Percentiles rank a stretch among this genome's conserved stretches.
Conservation (phyloP, 495 filamentous ascomycete species). For the Glarea lozoyensis region DNA sequence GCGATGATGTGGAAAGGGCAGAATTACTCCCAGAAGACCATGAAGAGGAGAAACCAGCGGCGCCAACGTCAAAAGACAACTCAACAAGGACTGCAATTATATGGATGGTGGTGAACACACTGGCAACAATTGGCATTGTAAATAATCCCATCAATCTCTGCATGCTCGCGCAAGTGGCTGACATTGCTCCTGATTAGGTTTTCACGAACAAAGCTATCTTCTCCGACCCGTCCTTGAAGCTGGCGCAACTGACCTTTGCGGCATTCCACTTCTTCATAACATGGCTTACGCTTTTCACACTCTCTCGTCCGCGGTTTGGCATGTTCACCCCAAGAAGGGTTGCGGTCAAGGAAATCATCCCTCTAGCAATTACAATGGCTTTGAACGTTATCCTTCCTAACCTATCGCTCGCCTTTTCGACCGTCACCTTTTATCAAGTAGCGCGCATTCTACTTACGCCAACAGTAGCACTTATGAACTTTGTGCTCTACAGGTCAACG, state of each 20-base stretch:
- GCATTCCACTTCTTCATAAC: constrained; percentile 69
- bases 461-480: constrained; percentile 58
- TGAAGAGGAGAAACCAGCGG: constrained; percentile 5
- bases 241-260: constrained; percentile 61
- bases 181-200: too few relatives aligned
- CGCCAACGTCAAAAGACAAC: constrained; percentile 2
- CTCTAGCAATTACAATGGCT: constrained; percentile 56
- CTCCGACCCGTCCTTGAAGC: constrained; percentile 52
- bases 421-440: constrained; percentile 68
- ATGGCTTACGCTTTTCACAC: constrained; percentile 51
- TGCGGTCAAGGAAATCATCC: constrained; percentile 49
- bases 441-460: constrained; percentile 65
- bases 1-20: constrained; percentile 19
- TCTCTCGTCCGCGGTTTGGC: constrained; percentile 51
- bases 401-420: constrained; percentile 59
- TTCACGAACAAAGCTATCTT: constrained; percentile 75
- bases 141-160: too few relatives aligned
- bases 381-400: constrained; percentile 71
- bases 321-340: constrained; percentile 52
- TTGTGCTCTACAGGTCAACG: constrained; percentile 49
- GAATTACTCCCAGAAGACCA: constrained; percentile 13
- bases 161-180: too few relatives aligned
- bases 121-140: constrained; percentile 56
- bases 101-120: constrained; percentile 51
- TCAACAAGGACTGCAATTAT: constrained; percentile 26